These are phyloP conservation scores for Bipolaris oryzae DNA, from an alignment of 2,329 filamentous ascomycete genomes.

Conservation along the genomic window DNA sequence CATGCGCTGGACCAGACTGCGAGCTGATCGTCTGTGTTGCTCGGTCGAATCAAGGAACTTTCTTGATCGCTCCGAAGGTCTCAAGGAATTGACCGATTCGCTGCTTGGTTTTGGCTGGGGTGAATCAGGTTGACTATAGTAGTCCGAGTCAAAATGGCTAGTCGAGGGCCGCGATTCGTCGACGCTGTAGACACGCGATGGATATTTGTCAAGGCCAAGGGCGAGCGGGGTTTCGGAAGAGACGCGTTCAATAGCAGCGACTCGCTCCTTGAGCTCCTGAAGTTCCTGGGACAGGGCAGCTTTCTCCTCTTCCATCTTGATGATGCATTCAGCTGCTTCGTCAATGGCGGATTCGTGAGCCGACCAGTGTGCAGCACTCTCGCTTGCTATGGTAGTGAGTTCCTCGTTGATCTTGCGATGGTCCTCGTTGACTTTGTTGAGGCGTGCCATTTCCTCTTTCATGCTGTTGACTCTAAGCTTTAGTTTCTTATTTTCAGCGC, in stretches of 20 bases:
- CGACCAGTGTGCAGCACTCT: slow-evolving; percentile 34
- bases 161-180: slow-evolving; percentile 47
- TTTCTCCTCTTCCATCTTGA: slow-evolving; percentile 39
- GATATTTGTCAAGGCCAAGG: slow-evolving; percentile 23
- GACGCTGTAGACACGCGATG: slow-evolving; percentile 39
- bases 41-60: slow-evolving; percentile 38
- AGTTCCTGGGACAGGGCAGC: slow-evolving; percentile 30
- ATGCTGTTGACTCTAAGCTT: slow-evolving; percentile 29
- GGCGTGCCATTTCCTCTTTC: slow-evolving; percentile 22
- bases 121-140: slow-evolving; percentile 46
- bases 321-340: slow-evolving; percentile 44
- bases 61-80: slow-evolving; percentile 37
- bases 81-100: slow-evolving; percentile 22
- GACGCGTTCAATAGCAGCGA: slow-evolving; percentile 21
- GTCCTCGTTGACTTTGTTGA: slow-evolving; percentile 25
- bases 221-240: slow-evolving; percentile 18
- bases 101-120: slow-evolving; percentile 32
- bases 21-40: slow-evolving; percentile 31
- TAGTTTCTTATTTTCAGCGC: slow-evolving; percentile 31
- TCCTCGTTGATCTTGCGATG: slow-evolving; percentile 28
- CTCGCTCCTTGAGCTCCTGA: slow-evolving; percentile 28
- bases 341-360: slow-evolving; percentile 36
- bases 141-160: slow-evolving; percentile 46
- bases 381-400: slow-evolving; percentile 36
- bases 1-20: slow-evolving; percentile 39